Percentiles rank a stretch among this genome's conserved stretches.
These are phyloP conservation scores for Coprinopsis cinerea DNA, from an alignment of 768 basidiomycete genomes.

Conservation along the genomic window DNA sequence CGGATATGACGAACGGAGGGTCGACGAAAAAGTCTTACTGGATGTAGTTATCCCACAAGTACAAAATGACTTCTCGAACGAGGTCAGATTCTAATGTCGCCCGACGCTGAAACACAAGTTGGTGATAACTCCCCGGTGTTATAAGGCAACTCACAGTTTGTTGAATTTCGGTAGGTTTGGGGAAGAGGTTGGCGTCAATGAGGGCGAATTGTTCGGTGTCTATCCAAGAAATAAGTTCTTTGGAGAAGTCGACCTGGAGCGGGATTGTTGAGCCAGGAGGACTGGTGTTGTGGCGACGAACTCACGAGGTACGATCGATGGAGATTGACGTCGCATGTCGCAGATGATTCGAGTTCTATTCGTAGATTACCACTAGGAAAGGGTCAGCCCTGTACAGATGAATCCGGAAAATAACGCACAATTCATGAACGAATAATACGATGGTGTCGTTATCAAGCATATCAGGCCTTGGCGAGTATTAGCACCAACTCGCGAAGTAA, in stretches of 20 bases:
- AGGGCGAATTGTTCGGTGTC: slow-evolving; percentile 60
- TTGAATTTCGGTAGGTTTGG: slow-evolving; percentile 38
- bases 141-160: neutral
- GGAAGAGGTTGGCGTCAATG: slow-evolving; percentile 82
- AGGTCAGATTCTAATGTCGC: slow-evolving; percentile 26
- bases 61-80: slow-evolving; percentile 57
- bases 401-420: slow-evolving; percentile 49
- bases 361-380: slow-evolving; percentile 81
- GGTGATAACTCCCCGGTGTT: neutral
- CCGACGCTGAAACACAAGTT: no score
- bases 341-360: slow-evolving; percentile 70
- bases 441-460: slow-evolving; percentile 72
- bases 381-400: neutral
- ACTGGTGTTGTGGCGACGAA: neutral
- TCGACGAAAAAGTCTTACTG: slow-evolving; percentile 50
- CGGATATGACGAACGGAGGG: neutral
- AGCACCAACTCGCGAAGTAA: neutral
- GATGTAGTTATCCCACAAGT: slow-evolving; percentile 96
- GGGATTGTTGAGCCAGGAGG: slow-evolving; percentile 5
- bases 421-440: slow-evolving; percentile 90
- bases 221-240: slow-evolving; percentile 74
- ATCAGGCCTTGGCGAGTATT: slow-evolving; percentile 34
- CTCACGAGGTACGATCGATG: slow-evolving; percentile 83
- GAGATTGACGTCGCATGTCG: slow-evolving; percentile 65
- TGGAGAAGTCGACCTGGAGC: slow-evolving; percentile 77